Evolutionary conservation across 441 rosid genomes (phyloP).

Genomic region (Pelargonium fulgidum): DNA sequence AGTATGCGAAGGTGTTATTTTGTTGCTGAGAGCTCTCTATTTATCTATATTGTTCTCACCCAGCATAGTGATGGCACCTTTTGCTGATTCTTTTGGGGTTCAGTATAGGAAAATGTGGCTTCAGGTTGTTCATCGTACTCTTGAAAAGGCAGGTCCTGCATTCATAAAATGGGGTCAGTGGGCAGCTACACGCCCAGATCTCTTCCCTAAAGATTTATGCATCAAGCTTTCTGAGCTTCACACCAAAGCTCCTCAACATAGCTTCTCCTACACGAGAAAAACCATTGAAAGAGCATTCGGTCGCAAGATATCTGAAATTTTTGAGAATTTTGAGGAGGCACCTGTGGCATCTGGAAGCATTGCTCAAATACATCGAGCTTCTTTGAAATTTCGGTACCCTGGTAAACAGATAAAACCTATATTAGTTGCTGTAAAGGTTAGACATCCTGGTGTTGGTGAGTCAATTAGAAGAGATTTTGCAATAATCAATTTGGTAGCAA

Average conservation of each 20-base stretch:
- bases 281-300: constrained; percentile 91
- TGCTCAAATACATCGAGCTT: constrained; percentile 97
- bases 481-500: constrained; percentile 76
- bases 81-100: constrained; percentile 63
- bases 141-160: constrained; percentile 95
- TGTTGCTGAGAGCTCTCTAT: constrained; percentile 70
- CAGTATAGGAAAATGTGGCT: constrained; percentile 73
- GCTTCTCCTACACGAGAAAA: constrained; percentile 79
- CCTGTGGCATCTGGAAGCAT: constrained; percentile 99
- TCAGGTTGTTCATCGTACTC: constrained; percentile 63
- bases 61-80: constrained; percentile 72
- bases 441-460: constrained; percentile 99
- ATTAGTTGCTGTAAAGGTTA: constrained; percentile 93
- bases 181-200: constrained; percentile 99
- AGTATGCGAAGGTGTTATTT: constrained; percentile 51
- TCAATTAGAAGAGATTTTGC: constrained; percentile 92
- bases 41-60: constrained; percentile 76
- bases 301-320: constrained; percentile 79
- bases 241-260: constrained; percentile 83
- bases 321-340: constrained; percentile 80
- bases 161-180: constrained; percentile 99
- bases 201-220: constrained; percentile 89
- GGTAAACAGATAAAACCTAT: constrained; percentile 71
- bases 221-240: constrained; percentile 91
- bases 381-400: constrained; percentile 75